Conservation (phyloP, 2,329 filamentous ascomycete genomes). For the Cladosporium austrohemisphaericum region DNA sequence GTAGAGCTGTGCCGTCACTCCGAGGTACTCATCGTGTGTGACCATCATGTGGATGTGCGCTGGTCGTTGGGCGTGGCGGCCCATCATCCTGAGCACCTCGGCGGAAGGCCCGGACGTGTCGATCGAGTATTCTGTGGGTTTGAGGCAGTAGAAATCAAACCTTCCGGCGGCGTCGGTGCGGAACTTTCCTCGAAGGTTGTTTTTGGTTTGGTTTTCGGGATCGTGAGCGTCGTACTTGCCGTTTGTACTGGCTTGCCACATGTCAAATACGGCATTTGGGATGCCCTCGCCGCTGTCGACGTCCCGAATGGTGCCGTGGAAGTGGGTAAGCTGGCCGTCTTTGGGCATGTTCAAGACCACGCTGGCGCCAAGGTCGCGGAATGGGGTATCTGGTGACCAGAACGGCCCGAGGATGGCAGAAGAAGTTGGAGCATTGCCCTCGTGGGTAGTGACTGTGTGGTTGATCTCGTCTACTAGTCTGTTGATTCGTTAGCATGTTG, state of each 20-base stretch:
- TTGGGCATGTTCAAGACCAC: conserved; percentile 38
- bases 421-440: conserved; percentile 58
- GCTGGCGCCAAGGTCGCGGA: conserved; percentile 57
- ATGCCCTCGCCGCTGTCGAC: conserved; percentile 62
- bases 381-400: conserved; percentile 68
- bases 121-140: conserved; percentile 49
- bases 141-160: conserved; percentile 50
- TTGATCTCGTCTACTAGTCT: conserved; percentile 31
- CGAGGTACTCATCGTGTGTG: conserved; percentile 50
- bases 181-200: conserved; percentile 71
- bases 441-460: conserved; percentile 54
- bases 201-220: conserved; percentile 64
- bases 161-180: conserved; percentile 61
- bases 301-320: conserved; percentile 61
- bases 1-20: conserved; percentile 53
- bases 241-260: conserved; percentile 78
- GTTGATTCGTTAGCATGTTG: neutral
- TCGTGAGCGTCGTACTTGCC: conserved; percentile 49
- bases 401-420: conserved; percentile 70
- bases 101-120: conserved; percentile 56
- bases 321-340: conserved; percentile 55
- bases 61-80: conserved; percentile 58
- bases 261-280: conserved; percentile 64
- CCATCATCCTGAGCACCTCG: conserved; percentile 54
- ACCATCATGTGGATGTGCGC: conserved; percentile 56